phyloP scores from a whole-genome alignment of 768 basidiomycete genomes.

The Suillus discolor region DNA sequence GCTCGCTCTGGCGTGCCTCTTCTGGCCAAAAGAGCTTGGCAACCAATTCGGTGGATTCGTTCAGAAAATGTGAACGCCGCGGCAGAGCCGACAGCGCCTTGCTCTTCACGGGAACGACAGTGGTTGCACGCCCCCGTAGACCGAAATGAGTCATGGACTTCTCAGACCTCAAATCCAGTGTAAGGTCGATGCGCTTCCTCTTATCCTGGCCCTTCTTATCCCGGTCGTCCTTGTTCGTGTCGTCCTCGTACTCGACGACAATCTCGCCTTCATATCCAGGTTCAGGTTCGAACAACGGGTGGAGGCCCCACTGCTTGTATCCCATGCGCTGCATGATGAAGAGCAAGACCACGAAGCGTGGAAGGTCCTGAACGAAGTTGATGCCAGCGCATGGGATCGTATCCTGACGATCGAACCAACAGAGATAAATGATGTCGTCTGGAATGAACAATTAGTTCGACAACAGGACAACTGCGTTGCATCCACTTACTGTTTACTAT shows the following conservation, averaged over 20 bases:
- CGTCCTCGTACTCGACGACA: not conserved
- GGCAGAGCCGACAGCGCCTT: not conserved
- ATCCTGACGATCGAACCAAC: conserved; percentile 2
- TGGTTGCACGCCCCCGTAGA: conserved; percentile 12
- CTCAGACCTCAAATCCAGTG: not conserved
- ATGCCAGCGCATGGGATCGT: conserved; percentile 12
- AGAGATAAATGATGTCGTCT: conserved; percentile 9
- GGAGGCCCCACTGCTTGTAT: conserved; percentile 12
- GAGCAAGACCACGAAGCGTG: conserved; percentile 12
- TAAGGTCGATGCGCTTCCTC: not conserved
- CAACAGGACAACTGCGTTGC: no score
- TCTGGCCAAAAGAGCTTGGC: not conserved
- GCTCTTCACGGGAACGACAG: conserved; percentile 4
- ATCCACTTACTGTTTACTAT: not conserved
- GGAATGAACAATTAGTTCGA: not conserved
- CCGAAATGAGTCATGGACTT: conserved; percentile 7
- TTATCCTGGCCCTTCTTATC: no score
- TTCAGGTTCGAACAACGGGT: conserved; percentile 6
- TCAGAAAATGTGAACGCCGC: not conserved
- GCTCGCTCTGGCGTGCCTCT: not conserved
- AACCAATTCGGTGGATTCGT: no score
- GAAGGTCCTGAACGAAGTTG: conserved; percentile 18
- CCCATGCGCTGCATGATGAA: conserved; percentile 16
- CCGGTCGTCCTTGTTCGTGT: no score
- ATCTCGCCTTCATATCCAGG: not conserved